Evolutionary conservation across 2,329 filamentous ascomycete genomes (phyloP).

Genomic region (Colletotrichum ledebouriae): DNA sequence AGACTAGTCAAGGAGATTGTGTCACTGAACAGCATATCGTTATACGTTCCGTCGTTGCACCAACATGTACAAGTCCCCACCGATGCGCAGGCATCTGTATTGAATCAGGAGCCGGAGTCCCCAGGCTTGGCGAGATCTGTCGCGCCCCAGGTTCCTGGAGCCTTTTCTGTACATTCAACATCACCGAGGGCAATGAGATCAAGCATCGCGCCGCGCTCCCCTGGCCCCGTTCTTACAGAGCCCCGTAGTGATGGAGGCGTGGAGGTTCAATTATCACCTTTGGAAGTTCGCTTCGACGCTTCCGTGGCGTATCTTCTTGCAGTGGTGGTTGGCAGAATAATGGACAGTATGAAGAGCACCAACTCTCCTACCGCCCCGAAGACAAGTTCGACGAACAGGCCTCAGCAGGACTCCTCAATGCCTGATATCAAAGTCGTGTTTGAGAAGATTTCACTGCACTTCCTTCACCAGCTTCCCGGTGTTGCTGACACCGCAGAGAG

Average conservation of each 20-base stretch:
- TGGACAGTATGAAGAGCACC: conserved; percentile 58
- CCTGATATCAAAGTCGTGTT: conserved; percentile 60
- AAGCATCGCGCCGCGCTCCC: conserved; percentile 19
- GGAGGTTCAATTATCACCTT: conserved; percentile 65
- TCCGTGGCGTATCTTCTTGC: conserved; percentile 68
- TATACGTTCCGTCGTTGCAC: conserved; percentile 67
- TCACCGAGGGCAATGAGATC: conserved; percentile 27
- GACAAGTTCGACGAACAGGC: conserved; percentile 32
- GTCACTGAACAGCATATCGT: conserved; percentile 62
- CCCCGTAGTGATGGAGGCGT: conserved; percentile 52
- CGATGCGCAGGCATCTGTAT: conserved; percentile 47
- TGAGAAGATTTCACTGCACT: conserved; percentile 66
- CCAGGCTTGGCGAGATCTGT: conserved; percentile 53
- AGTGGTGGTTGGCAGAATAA: conserved; percentile 63
- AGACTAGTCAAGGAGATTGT: conserved; percentile 69
- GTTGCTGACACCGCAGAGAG: conserved; percentile 65
- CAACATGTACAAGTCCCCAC: conserved; percentile 57
- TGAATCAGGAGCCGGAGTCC: conserved; percentile 48
- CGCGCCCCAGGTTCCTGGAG: conserved; percentile 69
- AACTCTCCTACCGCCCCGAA: conserved; percentile 39
- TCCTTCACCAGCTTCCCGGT: conserved; percentile 67
- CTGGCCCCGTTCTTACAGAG: conserved; percentile 30
- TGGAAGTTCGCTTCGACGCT: conserved; percentile 67
- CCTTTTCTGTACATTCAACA: conserved; percentile 66
- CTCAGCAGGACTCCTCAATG: conserved; percentile 39